Evolutionary conservation across 257 asterid species (phyloP), one percentile per base, ranked within the genome.

Genomic region (Handroanthus guayacan): DNA sequence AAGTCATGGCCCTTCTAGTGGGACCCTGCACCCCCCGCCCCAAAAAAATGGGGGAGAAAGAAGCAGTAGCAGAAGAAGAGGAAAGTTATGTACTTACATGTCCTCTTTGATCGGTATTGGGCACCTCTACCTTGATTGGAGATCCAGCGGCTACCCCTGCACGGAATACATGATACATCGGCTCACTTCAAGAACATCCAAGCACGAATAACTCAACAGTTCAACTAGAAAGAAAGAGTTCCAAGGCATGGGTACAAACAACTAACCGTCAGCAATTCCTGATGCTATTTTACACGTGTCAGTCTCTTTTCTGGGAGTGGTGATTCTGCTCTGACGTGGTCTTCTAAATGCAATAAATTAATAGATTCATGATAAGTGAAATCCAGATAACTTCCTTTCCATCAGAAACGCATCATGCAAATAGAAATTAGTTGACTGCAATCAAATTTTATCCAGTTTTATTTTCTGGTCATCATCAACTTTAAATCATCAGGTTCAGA

Each of bases 21-120:
- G 1, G 38, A 2, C 5, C 37, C 62, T 4, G 37, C 0, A 0
- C 12, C 4, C 36, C 36, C 13, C 31, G n/a, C 31, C 31, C 31
- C 31, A 25, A 25, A 25, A 25, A 0, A 25, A 25, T 0, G 31
- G 1, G 31, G 31, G 31, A 1, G 1, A 11, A 6, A 14, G 5
- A 25, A 45, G 36, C 7, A 56, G 64, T 25, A 67, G 76, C 11
- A 74, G 51, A 13, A 56, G 62, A 61, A 10, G 18, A 57, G 48
- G 79, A 57, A 44, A 34, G 41, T 31, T 9, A n/a, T n/a, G 34
- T 38, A 80, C 92, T 79, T 78, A 89, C 95, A 72, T 87, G 56
- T 76, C 97, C 97, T 81, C 93, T 86, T 80, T 91, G 95, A 85
- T 89, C 95, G 14, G 93, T 89, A 78, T 91, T 91, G 18, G 95